phyloP scores from a whole-genome alignment of 441 rosid species.

The Mallotus japonicus region DNA sequence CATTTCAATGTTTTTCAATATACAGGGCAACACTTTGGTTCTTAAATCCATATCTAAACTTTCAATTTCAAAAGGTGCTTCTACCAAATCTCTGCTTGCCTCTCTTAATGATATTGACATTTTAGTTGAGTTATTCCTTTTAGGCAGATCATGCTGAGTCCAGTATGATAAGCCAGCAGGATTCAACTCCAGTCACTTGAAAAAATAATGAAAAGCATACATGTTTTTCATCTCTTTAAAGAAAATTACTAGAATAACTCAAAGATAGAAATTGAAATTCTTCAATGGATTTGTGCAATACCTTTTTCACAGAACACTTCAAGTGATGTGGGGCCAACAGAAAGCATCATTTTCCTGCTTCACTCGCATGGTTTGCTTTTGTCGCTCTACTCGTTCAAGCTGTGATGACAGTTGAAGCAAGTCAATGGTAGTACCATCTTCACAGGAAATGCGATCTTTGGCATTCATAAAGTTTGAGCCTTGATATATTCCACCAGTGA shows the following conservation, averaged over 20 bases:
- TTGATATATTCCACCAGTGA: conserved; percentile 29
- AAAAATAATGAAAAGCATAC: neutral
- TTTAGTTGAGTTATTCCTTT: neutral
- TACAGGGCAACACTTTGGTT: too few relatives aligned
- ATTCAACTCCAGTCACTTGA: neutral
- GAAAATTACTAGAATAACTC: neutral
- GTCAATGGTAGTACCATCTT: conserved; percentile 42
- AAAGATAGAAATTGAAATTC: neutral
- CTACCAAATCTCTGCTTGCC: too few relatives aligned
- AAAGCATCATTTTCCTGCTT: conserved; percentile 42
- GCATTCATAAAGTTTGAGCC: conserved; percentile 30
- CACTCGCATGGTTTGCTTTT: conserved; percentile 42
- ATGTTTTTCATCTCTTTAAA: neutral
- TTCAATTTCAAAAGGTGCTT: too few relatives aligned
- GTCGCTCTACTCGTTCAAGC: conserved; percentile 53
- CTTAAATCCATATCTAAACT: too few relatives aligned
- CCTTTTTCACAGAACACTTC: conserved; percentile 22
- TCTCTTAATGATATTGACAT: too few relatives aligned
- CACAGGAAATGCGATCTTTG: conserved; percentile 26
- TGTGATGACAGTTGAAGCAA: conserved; percentile 59
- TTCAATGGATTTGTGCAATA: neutral
- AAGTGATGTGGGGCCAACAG: conserved; percentile 36
- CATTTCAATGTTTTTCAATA: too few relatives aligned
- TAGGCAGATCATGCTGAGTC: neutral
- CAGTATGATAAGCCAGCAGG: neutral